Evolutionary conservation across 257 asterid genomes (phyloP).

Genomic region (Avicennia marina): DNA sequence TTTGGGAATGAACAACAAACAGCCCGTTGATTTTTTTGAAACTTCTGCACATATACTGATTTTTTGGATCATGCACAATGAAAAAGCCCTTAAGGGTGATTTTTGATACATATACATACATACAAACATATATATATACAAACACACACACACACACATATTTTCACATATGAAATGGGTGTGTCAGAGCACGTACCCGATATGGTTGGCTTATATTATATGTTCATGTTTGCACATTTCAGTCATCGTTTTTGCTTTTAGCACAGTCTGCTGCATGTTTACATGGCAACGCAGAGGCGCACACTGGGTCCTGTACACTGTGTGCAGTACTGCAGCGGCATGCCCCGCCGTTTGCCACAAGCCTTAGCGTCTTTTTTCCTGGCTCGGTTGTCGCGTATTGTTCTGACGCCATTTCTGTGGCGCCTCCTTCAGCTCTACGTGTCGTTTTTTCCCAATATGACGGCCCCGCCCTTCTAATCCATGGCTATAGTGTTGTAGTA

Average conservation of each 20-base stretch:
- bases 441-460: conserved; percentile 16
- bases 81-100: too few species aligned
- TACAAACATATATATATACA: too few species aligned
- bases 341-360: conserved; percentile 13
- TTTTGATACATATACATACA: too few species aligned
- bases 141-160: too few species aligned
- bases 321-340: conserved; percentile 21
- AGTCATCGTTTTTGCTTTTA: conserved; percentile 10
- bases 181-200: too few species aligned
- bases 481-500: not conserved
- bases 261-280: conserved; percentile 24
- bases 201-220: conserved; percentile 19
- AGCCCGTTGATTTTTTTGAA: too few species aligned
- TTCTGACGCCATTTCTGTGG: conserved; percentile 28
- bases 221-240: too few species aligned
- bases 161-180: too few species aligned
- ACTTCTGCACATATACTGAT: too few species aligned
- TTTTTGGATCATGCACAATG: too few species aligned
- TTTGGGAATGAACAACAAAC: too few species aligned
- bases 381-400: conserved; percentile 37
- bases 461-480: not conserved
- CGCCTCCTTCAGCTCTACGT: conserved; percentile 27
- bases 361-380: conserved; percentile 25
- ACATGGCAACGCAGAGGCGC: conserved; percentile 27
- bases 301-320: conserved; percentile 32